These are phyloP conservation scores for Taxillus chinensis DNA, from an alignment of 164 flowering plant species.

Conservation along the genomic window DNA sequence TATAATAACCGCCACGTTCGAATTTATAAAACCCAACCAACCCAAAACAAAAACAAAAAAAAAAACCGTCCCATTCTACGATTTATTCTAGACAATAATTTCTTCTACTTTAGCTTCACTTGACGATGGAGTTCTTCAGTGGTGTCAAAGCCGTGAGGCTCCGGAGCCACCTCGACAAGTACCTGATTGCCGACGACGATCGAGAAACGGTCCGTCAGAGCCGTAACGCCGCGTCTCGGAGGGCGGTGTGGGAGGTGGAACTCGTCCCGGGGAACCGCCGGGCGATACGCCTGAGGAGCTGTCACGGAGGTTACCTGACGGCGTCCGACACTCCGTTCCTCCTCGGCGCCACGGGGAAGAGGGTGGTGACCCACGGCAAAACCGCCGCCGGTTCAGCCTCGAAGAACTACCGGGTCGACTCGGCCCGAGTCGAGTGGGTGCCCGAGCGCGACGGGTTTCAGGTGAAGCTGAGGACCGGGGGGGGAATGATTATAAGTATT, in stretches of 20 bases:
- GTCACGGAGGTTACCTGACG: conserved; percentile 36
- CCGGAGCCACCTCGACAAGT: conserved; percentile 60
- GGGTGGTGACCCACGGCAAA: conserved; percentile 25
- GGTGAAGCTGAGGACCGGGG: conserved; percentile 37
- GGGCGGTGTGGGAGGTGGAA: conserved; percentile 44
- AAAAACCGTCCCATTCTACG: too few species aligned
- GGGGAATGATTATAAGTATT: conserved; percentile 23
- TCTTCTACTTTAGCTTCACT: neutral
- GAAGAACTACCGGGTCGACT: neutral
- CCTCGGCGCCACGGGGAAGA: conserved; percentile 53
- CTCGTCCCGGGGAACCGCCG: conserved; percentile 10
- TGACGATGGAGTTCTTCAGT: conserved; percentile 39
- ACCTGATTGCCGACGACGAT: conserved; percentile 54
- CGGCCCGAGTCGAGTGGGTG: conserved; percentile 43
- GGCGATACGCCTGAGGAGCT: conserved; percentile 38
- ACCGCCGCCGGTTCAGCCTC: neutral
- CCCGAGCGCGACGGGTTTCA: conserved; percentile 65
- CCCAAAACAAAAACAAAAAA: too few species aligned
- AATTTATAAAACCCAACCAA: too few species aligned
- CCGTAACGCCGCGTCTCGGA: conserved; percentile 24
- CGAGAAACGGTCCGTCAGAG: conserved; percentile 41
- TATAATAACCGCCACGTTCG: too few species aligned
- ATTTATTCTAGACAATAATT: too few species aligned
- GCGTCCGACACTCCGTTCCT: conserved; percentile 46
- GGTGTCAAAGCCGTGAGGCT: conserved; percentile 39